Conservation (phyloP, 768 basidiomycete species). For the Lactarius sanguifluus region DNA sequence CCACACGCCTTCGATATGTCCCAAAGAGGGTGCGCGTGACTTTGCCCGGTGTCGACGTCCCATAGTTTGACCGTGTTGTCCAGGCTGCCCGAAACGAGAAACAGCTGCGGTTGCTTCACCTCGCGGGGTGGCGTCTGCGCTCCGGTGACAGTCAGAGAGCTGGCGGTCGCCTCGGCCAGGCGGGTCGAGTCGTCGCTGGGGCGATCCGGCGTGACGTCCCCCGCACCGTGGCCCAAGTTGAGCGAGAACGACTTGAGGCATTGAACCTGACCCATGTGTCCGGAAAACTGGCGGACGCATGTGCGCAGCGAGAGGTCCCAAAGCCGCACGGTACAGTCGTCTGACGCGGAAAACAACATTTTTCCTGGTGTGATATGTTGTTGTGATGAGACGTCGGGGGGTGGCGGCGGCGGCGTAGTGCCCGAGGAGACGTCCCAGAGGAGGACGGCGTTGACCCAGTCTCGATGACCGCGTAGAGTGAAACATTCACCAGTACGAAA, state of each 20-base stretch:
- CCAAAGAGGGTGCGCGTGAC: slow-evolving; percentile 85
- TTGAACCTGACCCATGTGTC: slow-evolving; percentile 95
- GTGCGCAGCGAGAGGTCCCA: slow-evolving; percentile 86
- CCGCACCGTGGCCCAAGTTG: slow-evolving; percentile 37
- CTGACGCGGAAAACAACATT: slow-evolving; percentile 96
- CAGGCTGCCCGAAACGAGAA: slow-evolving; percentile 85
- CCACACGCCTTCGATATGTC: slow-evolving; percentile 99
- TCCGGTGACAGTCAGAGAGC: slow-evolving; percentile 3
- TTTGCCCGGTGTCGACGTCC: slow-evolving; percentile 88
- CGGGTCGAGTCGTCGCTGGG: slow-evolving; percentile 1
- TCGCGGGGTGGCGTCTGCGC: slow-evolving; percentile 15
- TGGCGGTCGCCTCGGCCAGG: slow-evolving; percentile 1
- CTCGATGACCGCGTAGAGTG: slow-evolving; percentile 86
- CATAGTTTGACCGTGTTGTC: slow-evolving; percentile 96
- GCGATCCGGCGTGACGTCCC: background rate
- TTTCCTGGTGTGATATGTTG: slow-evolving; percentile 76
- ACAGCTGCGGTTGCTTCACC: slow-evolving; percentile 42
- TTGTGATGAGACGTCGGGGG: slow-evolving; percentile 39
- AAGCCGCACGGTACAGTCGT: slow-evolving; percentile 89
- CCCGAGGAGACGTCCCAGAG: slow-evolving; percentile 73
- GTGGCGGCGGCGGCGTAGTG: slow-evolving; percentile 35
- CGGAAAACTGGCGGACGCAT: slow-evolving; percentile 81
- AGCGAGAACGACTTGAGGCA: slow-evolving; percentile 77
- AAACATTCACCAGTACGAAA: slow-evolving; percentile 89
- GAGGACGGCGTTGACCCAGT: slow-evolving; percentile 96